Evolutionary conservation across 257 asterid genomes (phyloP), one percentile per base, ranked within the genome.

Genomic region (Anisodus acutangulus): DNA sequence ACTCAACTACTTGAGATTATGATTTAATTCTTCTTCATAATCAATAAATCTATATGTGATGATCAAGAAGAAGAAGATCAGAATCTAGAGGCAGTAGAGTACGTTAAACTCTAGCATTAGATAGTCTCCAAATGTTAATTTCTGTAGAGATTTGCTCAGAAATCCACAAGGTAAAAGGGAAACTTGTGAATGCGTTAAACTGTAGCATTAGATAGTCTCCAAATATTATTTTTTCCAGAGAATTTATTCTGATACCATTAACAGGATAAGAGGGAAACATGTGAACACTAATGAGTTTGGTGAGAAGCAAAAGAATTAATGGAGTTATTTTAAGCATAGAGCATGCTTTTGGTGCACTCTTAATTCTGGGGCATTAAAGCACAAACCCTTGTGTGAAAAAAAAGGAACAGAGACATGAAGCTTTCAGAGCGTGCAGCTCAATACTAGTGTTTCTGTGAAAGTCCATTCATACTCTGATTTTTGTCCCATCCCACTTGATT

Each of bases 401-500:
- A 19, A 9, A 22, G 60, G 60, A 72, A 72, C 3, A 19, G 37
- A n/a, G 80, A 47, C 80, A 19, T n/a, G 79, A 45, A 71, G 5
- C 6, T 47, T 72, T 72, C 41, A 11, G n/a, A 72, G 80, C 59
- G 10, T 72, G 80, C 80, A 72, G 60, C 39, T 72, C 9, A 49
- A 51, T 22, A 2, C 45, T 49, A 51, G 22, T 26, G 45, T 22
- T 76, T 76, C 41, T 76, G 45, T 76, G 43, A 0, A 6, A 51
- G 63, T 49, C 81, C 81, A 22, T 76, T 49, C 59, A 74, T 63
- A 9, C 70, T 63, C 43, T 26, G 15, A 63, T 5, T 5, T 9
- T 67, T 35, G 74, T 68, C 51, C 51, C 76, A 37, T 15, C 51
- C 51, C 51, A 37, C 13, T 22, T 68, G 76, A 68, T 68, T 37